A percentile compares a stretch with the other conserved stretches of the same genome.
These are phyloP conservation scores for Aleurites moluccanus DNA, from an alignment of 441 rosid species.

Conservation along the genomic window DNA sequence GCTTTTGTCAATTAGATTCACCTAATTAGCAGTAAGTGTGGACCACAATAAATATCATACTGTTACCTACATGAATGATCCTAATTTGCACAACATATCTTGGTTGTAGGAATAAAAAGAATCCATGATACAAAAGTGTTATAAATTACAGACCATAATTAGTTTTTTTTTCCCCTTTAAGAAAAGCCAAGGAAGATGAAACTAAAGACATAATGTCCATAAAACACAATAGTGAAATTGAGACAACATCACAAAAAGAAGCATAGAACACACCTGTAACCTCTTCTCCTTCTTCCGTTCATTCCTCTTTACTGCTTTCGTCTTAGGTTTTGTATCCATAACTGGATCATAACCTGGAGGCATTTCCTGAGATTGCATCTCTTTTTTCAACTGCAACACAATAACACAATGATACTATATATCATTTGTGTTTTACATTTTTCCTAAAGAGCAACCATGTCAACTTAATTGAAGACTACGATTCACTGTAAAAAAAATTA, in stretches of 20 bases:
- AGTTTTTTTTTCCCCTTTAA: background rate
- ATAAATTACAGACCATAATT: background rate
- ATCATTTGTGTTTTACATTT: background rate
- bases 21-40: background rate
- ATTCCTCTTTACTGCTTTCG: slow-evolving; percentile 80
- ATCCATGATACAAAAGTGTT: background rate
- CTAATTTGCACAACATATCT: background rate
- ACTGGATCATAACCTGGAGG: slow-evolving; percentile 86
- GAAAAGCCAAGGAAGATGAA: background rate
- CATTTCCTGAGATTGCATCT: slow-evolving; percentile 49
- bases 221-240: background rate
- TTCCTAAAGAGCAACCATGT: background rate
- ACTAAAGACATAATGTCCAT: background rate
- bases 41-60: background rate
- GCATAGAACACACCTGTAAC: slow-evolving; percentile 52
- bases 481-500: background rate
- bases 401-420: slow-evolving; percentile 10
- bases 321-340: slow-evolving; percentile 63
- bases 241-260: background rate
- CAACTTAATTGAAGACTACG: background rate
- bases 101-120: background rate
- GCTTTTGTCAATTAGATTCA: background rate
- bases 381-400: slow-evolving; percentile 75
- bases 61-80: background rate
- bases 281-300: slow-evolving; percentile 95